These are phyloP conservation scores for Alternaria brassicicola DNA, from an alignment of 2,329 filamentous ascomycete species.

Conservation along the genomic window DNA sequence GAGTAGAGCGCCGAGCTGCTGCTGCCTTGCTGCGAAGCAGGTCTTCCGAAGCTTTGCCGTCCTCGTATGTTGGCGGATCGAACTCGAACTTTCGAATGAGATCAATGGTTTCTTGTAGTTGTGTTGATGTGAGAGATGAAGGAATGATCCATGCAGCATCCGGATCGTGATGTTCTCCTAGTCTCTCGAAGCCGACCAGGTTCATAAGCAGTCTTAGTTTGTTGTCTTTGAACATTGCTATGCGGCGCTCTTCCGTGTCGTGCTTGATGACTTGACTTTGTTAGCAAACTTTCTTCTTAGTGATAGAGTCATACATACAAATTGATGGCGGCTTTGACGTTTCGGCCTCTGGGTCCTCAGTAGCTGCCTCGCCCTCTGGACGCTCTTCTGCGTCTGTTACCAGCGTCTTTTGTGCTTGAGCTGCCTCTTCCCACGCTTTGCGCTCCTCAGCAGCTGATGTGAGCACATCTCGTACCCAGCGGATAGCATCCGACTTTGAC, in stretches of 20 bases:
- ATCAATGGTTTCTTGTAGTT: conserved; percentile 72
- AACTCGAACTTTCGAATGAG: conserved; percentile 80
- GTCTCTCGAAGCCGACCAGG: conserved; percentile 71
- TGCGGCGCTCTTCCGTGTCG: conserved; percentile 69
- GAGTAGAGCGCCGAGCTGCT: conserved; percentile 47
- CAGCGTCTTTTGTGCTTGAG: conserved; percentile 62
- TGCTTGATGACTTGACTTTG: conserved; percentile 52
- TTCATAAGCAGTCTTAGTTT: conserved; percentile 85
- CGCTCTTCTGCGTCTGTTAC: conserved; percentile 40
- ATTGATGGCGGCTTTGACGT: conserved; percentile 54
- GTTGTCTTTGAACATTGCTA: conserved; percentile 86
- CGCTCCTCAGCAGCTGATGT: conserved; percentile 72
- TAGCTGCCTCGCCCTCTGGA: conserved; percentile 25
- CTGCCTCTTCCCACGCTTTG: conserved; percentile 75
- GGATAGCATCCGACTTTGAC: conserved; percentile 74
- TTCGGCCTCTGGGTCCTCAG: conserved; percentile 47
- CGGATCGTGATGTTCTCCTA: conserved; percentile 71
- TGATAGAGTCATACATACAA: conserved; percentile 24
- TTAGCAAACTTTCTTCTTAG: conserved; percentile 34
- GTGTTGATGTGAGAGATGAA: conserved; percentile 64
- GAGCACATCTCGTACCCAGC: conserved; percentile 80
- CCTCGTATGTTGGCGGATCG: conserved; percentile 76
- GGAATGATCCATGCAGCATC: conserved; percentile 83
- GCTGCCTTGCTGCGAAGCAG: conserved; percentile 75
- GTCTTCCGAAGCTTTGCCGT: conserved; percentile 74